Evolutionary conservation across 306 rosid species (phyloP), one percentile per base, ranked within the genome.

Genomic region (Macrotyloma uniflorum): DNA sequence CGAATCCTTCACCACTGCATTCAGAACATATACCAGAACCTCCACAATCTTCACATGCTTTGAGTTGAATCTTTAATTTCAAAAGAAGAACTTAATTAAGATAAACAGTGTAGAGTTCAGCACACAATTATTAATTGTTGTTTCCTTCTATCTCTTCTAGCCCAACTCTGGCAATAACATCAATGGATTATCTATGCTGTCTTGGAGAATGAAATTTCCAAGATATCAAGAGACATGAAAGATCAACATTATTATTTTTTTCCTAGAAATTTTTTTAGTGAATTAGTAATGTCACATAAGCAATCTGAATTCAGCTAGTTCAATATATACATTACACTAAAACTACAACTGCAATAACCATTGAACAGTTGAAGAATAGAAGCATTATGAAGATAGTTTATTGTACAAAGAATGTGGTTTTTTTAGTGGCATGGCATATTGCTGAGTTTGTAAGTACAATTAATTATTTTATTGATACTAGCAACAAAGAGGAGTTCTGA

Each of bases 1-100:
- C 92, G 62, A 92, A 95, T 43, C 98, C 97, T 91, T 95, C 97
- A 2, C 98, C 98, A 3, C 87, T 89, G 95, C 98, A 94, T 80
- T 89, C 97, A 23, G 97, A 71, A 80, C 98, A 94, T 86, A 95
- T 58, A 49, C 98, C 98, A 69, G 98, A 90, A 67, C 98, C 97
- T 12, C 89, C 85, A 77, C 97, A 95, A 15, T 83, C 93, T 83
- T 86, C 89, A 23, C 97, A 95, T 5, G 11, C 82, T 85, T 80
- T 84, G 79, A 84, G 61, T 72, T 85, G 85, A 83, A 87, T 77
- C 97, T 95, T 83, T 38, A 83, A 80, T 78, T 80, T 61, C 64
- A 59, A 22, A 40, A 43, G 10, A 70, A 32, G 5, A 9, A 72
- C 19, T 55, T 74, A 35, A 78, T 65, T 71, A 71, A 69, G 63